Evolutionary conservation across 2,329 filamentous ascomycete species (phyloP).

Genomic region (Colletotrichum graminicola): DNA sequence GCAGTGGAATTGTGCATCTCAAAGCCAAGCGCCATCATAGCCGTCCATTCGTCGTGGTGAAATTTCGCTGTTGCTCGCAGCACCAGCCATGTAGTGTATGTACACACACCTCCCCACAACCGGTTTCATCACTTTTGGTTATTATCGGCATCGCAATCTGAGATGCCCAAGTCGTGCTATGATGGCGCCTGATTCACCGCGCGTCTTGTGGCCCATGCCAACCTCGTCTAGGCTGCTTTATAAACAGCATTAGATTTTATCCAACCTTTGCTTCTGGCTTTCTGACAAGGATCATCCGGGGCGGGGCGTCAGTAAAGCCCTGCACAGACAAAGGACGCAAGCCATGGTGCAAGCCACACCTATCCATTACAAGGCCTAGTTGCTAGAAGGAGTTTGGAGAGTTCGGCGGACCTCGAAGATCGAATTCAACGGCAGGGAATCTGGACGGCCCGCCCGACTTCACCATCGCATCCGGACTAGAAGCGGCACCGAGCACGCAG

Average conservation of each 20-base stretch:
- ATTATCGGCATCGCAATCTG: constrained; percentile 31
- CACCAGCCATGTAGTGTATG: constrained; percentile 19
- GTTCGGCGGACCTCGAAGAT: background rate
- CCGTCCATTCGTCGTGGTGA: constrained; percentile 11
- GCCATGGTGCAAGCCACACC: constrained; percentile 39
- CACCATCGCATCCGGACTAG: constrained; percentile 10
- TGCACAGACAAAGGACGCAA: constrained; percentile 35
- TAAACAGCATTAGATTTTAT: constrained; percentile 6
- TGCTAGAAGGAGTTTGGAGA: constrained; percentile 3
- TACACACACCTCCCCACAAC: constrained; percentile 15
- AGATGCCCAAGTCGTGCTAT: constrained; percentile 23
- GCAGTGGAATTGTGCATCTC: constrained; percentile 8
- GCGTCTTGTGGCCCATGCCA: constrained; percentile 27
- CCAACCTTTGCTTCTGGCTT: constrained; percentile 22
- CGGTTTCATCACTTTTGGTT: constrained; percentile 32
- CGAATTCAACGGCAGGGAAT: constrained; percentile 1
- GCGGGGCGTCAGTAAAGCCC: constrained; percentile 28
- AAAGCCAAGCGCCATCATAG: constrained; percentile 24
- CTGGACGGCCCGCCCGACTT: constrained; percentile 12
- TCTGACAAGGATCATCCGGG: constrained; percentile 23
- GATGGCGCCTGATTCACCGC: constrained; percentile 25
- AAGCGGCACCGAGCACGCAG: background rate
- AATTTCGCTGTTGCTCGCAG: constrained; percentile 12
- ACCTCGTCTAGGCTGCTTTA: constrained; percentile 14
- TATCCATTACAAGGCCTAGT: constrained; percentile 1